phyloP scores from a whole-genome alignment of 805 yeast species.

The Ogataea allantospora region DNA sequence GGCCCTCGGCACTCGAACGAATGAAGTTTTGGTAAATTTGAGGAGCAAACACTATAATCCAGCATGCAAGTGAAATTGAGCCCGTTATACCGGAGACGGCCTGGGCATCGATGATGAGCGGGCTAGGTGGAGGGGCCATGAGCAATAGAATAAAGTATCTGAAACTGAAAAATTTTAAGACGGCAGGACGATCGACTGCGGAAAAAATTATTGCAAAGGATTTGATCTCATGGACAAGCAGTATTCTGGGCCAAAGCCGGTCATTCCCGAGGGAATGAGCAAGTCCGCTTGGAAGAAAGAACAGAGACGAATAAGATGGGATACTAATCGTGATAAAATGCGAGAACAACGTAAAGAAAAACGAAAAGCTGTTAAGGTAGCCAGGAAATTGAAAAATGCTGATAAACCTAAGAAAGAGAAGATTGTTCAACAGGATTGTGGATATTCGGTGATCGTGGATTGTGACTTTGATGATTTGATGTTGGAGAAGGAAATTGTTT shows the following conservation, averaged over 20 bases:
- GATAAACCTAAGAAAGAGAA: constrained; percentile 34
- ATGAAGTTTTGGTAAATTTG: constrained; percentile 90
- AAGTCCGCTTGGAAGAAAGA: constrained; percentile 80
- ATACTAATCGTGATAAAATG: constrained; percentile 61
- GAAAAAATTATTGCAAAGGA: constrained; percentile 5
- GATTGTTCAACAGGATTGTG: constrained; percentile 35
- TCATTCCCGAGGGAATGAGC: constrained; percentile 82
- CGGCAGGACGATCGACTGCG: constrained; percentile 10
- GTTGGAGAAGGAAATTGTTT: constrained; percentile 68
- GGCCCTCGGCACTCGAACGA: constrained; percentile 85
- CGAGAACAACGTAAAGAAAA: constrained; percentile 52
- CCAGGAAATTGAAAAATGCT: constrained; percentile 27
- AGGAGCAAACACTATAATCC: constrained; percentile 97
- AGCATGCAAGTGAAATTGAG: constrained; percentile 91
- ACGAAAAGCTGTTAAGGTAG: constrained; percentile 42
- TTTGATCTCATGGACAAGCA: constrained; percentile 5
- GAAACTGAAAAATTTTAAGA: constrained; percentile 8
- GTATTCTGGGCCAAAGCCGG: constrained; percentile 5
- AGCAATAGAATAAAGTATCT: constrained; percentile 4
- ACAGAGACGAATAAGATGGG: constrained; percentile 54
- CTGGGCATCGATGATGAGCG: constrained; percentile 62
- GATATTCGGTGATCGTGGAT: constrained; percentile 48
- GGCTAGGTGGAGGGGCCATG: constrained; percentile 65
- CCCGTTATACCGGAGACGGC: constrained; percentile 79
- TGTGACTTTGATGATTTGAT: constrained; percentile 89